Evolutionary conservation across 2,329 filamentous ascomycete species (phyloP).

Genomic region (Fusarium pseudonygamai): DNA sequence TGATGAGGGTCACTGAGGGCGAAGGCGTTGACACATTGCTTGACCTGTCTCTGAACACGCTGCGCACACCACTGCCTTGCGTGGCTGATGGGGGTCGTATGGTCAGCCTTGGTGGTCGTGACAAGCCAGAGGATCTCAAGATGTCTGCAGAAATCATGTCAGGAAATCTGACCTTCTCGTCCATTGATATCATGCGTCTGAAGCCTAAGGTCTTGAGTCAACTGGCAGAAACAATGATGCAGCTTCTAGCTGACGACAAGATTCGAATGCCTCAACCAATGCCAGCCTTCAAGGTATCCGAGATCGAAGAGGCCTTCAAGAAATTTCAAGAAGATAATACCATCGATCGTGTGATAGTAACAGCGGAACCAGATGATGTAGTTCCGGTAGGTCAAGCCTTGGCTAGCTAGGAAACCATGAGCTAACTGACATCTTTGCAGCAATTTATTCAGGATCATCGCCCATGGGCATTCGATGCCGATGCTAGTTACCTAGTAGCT

Average conservation of each 20-base stretch:
- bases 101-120: rapidly evolving
- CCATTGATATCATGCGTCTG: background rate
- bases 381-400: too few relatives aligned
- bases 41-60: rapidly evolving
- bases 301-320: background rate
- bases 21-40: background rate
- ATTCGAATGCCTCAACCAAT: rapidly evolving
- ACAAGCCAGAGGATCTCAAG: rapidly evolving
- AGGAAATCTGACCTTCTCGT: background rate
- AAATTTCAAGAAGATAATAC: background rate
- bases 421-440: too few relatives aligned
- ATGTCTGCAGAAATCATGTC: rapidly evolving
- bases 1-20: background rate
- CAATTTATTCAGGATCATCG: background rate
- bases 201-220: background rate
- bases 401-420: too few relatives aligned
- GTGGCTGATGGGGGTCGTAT: rapidly evolving
- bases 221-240: background rate
- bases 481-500: constrained; percentile 28
- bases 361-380: rapidly evolving
- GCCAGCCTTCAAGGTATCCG: rapidly evolving
- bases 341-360: background rate
- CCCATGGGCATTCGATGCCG: background rate
- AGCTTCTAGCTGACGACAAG: rapidly evolving
- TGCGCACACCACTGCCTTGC: background rate